These are phyloP conservation scores for Phytopythium oedochilum DNA, from an alignment of 352 stramenopile species.

Conservation along the genomic window DNA sequence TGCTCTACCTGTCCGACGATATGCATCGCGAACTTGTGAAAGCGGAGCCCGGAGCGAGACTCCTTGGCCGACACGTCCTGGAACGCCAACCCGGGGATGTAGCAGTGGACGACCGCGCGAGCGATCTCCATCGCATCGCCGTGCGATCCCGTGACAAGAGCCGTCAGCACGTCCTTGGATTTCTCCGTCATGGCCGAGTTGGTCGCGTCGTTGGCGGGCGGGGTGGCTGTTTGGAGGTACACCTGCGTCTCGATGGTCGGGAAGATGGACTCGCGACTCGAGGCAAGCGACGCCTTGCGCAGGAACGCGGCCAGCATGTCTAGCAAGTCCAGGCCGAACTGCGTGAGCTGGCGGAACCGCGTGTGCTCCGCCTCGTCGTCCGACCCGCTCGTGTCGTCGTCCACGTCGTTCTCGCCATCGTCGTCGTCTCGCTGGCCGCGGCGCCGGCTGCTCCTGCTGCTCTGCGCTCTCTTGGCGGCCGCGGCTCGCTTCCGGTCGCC, in stretches of 20 bases:
- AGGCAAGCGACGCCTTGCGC: conserved; percentile 48
- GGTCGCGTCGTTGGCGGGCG: conserved; percentile 29
- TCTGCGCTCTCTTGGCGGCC: conserved; percentile 9
- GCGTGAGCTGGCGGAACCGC: conserved; percentile 22
- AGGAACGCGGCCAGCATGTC: conserved; percentile 59
- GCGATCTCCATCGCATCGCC: conserved; percentile 49
- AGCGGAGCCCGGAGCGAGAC: conserved; percentile 43
- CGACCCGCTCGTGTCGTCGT: conserved; percentile 13
- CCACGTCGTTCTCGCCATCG: conserved; percentile 20
- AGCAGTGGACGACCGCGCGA: conserved; percentile 63
- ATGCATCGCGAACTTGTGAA: conserved; percentile 64
- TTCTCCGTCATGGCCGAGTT: conserved; percentile 29
- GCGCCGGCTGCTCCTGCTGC: conserved; percentile 4
- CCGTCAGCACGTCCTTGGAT: conserved; percentile 39
- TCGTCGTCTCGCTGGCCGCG: conserved; percentile 15
- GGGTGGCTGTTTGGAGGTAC: conserved; percentile 44
- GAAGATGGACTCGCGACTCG: conserved; percentile 68
- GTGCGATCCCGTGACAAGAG: conserved; percentile 43
- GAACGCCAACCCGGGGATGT: conserved; percentile 62
- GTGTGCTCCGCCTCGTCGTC: conserved; percentile 17
- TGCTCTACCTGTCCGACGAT: conserved; percentile 37
- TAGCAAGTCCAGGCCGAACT: conserved; percentile 53
- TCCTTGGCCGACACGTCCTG: conserved; percentile 57
- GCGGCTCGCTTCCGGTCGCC: conserved; percentile 3
- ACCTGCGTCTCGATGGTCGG: conserved; percentile 66